These are phyloP conservation scores for Paraphaeosphaeria minitans DNA, from an alignment of 2,329 filamentous ascomycete genomes.

Conservation along the genomic window DNA sequence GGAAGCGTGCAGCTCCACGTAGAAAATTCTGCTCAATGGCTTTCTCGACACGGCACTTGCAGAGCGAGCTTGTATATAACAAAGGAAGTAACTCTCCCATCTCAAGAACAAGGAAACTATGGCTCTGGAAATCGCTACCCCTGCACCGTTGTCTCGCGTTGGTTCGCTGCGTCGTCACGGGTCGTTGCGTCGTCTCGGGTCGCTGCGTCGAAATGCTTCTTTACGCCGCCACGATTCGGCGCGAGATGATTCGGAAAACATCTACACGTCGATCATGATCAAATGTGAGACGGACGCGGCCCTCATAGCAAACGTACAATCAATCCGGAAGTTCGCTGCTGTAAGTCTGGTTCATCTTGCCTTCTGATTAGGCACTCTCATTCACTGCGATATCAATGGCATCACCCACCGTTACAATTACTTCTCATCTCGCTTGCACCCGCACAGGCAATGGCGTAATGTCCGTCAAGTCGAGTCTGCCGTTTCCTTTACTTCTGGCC, in stretches of 20 bases:
- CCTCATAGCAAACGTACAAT: background rate
- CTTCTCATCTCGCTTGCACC: slow-evolving; percentile 1
- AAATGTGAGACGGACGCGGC: background rate
- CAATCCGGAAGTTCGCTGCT: slow-evolving; percentile 5
- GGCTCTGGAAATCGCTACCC: background rate
- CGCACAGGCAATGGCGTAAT: background rate
- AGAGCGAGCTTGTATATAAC: background rate
- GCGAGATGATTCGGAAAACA: background rate
- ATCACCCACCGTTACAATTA: background rate
- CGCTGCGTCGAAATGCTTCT: background rate
- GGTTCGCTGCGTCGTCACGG: background rate
- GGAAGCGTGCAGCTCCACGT: slow-evolving; percentile 1
- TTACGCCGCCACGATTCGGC: background rate
- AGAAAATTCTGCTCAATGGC: background rate
- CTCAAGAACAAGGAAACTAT: background rate
- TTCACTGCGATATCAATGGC: slow-evolving; percentile 4
- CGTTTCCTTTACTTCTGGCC: background rate
- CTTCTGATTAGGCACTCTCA: background rate
- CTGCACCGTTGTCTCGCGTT: background rate
- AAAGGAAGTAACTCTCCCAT: background rate
- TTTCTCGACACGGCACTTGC: background rate
- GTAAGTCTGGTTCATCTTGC: background rate
- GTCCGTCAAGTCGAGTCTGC: background rate
- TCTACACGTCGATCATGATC: background rate
- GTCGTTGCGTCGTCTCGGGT: background rate